Conservation (phyloP, 371 early-diverging fungal species). For the Mortierella sp. region DNA sequence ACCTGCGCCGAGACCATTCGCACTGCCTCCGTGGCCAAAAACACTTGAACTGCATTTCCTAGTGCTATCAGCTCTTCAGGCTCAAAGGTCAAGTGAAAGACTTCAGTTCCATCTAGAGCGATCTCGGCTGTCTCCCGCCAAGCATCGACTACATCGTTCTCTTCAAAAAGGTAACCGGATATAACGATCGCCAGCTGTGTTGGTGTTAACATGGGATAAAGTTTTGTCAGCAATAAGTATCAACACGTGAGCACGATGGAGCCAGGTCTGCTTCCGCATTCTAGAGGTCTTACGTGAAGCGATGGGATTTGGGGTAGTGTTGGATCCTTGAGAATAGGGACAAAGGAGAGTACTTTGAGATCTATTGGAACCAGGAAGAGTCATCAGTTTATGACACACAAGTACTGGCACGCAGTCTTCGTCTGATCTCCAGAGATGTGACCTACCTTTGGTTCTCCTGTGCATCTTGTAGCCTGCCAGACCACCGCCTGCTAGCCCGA, state of each 20-base stretch:
- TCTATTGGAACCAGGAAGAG: no score
- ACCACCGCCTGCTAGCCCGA: slow-evolving; percentile 74
- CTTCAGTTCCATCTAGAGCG: slow-evolving; percentile 57
- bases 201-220: not conserved
- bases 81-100: slow-evolving; percentile 81
- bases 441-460: slow-evolving; percentile 55
- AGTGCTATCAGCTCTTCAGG: slow-evolving; percentile 77
- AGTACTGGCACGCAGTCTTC: no score
- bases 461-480: slow-evolving; percentile 58
- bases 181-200: slow-evolving; percentile 68
- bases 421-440: no score
- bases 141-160: slow-evolving; percentile 51
- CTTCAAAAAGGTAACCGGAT: slow-evolving; percentile 68
- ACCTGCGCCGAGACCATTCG: slow-evolving; percentile 87
- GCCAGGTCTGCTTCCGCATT: no score
- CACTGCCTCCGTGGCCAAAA: slow-evolving; percentile 87
- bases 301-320: slow-evolving; percentile 69
- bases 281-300: slow-evolving; percentile 58
- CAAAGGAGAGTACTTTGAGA: slow-evolving; percentile 67
- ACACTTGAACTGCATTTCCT: slow-evolving; percentile 79
- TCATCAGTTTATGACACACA: no score
- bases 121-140: slow-evolving; percentile 63
- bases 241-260: not conserved
- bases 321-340: slow-evolving; percentile 63
- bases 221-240: not conserved